Percentiles rank a stretch among this genome's conserved stretches.
phyloP scores from a whole-genome alignment of 192 early-diverging fungal species.

The Thamnidium elegans region DNA sequence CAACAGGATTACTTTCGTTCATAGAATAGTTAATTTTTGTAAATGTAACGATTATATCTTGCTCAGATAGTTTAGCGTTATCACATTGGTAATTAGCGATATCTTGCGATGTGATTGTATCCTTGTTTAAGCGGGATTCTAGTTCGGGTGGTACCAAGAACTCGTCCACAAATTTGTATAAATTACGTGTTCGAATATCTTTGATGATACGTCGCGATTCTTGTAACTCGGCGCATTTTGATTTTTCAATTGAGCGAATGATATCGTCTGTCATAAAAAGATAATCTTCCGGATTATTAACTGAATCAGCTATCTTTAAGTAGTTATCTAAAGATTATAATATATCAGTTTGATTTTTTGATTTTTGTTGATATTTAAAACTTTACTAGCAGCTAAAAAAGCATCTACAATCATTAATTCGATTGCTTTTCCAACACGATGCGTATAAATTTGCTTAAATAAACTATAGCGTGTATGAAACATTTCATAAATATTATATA shows the following conservation, averaged over 20 bases:
- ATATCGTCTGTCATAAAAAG: constrained; percentile 81
- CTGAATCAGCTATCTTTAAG: constrained; percentile 58
- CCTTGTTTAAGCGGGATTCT: constrained; percentile 19
- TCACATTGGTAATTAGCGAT: constrained; percentile 59
- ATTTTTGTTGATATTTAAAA: not conserved
- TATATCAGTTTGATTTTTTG: not conserved
- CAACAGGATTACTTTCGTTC: constrained; percentile 83
- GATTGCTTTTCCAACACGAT: constrained; percentile 74
- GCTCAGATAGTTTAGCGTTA: constrained; percentile 57
- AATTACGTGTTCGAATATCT: constrained; percentile 72
- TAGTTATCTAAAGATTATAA: constrained; percentile 43
- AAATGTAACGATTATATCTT: constrained; percentile 76
- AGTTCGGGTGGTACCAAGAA: constrained; percentile 59
- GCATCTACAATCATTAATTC: constrained; percentile 92
- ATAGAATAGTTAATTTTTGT: constrained; percentile 81
- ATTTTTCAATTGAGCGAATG: constrained; percentile 68
- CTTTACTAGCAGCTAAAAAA: constrained; percentile 63
- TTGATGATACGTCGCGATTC: constrained; percentile 68
- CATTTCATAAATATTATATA: constrained; percentile 83
- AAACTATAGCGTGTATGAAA: constrained; percentile 80
- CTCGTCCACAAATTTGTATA: constrained; percentile 88
- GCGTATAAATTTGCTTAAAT: constrained; percentile 85
- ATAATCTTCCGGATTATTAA: constrained; percentile 68
- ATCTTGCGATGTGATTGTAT: constrained; percentile 51
- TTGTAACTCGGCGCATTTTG: constrained; percentile 56